Percentiles rank a stretch among this genome's conserved stretches.
Conservation (phyloP, 805 yeast genomes). For the Lipomyces sp. region DNA sequence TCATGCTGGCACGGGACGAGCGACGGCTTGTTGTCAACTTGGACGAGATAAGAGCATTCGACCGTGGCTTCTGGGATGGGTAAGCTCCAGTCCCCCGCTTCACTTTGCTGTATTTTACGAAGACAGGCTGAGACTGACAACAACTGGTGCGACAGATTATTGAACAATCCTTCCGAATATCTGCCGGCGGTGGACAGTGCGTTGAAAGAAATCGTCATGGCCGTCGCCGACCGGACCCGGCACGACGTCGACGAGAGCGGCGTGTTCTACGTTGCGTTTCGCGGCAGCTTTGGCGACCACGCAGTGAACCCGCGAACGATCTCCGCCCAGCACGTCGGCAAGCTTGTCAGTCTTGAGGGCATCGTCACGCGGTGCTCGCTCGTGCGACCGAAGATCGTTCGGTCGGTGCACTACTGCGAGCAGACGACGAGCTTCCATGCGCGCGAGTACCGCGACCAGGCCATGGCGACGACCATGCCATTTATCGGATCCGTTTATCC, state of each 20-base stretch:
- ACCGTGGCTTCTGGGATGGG: slow-evolving; percentile 74
- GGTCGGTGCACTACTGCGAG: slow-evolving; percentile 92
- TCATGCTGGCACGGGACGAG: slow-evolving; percentile 65
- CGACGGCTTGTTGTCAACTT: slow-evolving; percentile 69
- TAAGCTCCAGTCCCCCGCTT: not conserved
- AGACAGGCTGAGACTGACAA: not conserved
- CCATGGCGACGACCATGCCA: slow-evolving; percentile 47
- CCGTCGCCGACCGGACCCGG: slow-evolving; percentile 61
- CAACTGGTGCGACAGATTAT: slow-evolving; percentile 40
- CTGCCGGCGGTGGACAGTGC: slow-evolving; percentile 90
- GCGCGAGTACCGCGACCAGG: slow-evolving; percentile 87
- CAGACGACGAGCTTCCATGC: slow-evolving; percentile 79
- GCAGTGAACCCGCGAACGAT: slow-evolving; percentile 85
- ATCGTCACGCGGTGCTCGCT: slow-evolving; percentile 91
- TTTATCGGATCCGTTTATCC: slow-evolving; percentile 67
- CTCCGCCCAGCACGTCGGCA: slow-evolving; percentile 70
- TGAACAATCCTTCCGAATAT: slow-evolving; percentile 74
- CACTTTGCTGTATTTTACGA: not conserved
- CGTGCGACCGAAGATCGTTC: slow-evolving; percentile 85
- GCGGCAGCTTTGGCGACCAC: slow-evolving; percentile 89
- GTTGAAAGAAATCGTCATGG: slow-evolving; percentile 69
- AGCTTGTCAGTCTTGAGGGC: slow-evolving; percentile 86
- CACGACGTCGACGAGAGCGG: slow-evolving; percentile 56
- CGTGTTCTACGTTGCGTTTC: slow-evolving; percentile 71
- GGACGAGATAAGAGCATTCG: slow-evolving; percentile 86